Conservation (phyloP, 495 filamentous ascomycete species). For the Lindgomyces ingoldianus region DNA sequence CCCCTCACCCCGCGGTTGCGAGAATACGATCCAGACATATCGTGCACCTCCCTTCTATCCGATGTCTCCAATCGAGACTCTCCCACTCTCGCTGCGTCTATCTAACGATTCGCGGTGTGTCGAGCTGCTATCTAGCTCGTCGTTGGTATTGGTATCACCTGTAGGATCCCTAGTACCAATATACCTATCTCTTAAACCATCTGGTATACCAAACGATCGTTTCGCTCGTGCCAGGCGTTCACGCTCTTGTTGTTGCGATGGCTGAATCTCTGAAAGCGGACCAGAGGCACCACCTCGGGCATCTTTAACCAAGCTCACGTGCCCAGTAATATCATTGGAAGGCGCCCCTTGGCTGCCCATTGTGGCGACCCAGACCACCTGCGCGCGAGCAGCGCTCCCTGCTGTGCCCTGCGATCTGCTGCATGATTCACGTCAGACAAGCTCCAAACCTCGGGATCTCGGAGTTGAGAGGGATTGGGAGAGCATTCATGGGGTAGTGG, state of each 20-base stretch:
- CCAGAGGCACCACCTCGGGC: not conserved
- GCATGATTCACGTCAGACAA: not conserved
- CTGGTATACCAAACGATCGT: not conserved
- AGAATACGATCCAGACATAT: not conserved
- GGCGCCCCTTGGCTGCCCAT: not conserved
- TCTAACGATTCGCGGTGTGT: too few relatives aligned
- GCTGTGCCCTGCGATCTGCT: not conserved
- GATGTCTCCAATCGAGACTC: too few relatives aligned
- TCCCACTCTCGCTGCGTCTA: too few relatives aligned
- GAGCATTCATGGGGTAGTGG: not conserved
- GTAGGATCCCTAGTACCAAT: not conserved
- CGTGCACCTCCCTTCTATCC: too few relatives aligned
- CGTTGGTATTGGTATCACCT: not conserved
- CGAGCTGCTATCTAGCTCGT: too few relatives aligned
- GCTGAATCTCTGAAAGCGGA: too few relatives aligned
- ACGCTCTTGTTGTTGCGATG: too few relatives aligned
- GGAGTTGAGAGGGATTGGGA: not conserved
- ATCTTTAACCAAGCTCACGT: not conserved
- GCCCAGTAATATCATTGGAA: not conserved
- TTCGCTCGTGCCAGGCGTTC: too few relatives aligned
- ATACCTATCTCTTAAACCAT: not conserved
- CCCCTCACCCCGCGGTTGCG: not conserved
- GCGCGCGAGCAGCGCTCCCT: not conserved
- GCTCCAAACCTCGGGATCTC: not conserved
- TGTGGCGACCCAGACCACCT: not conserved